Conservation (phyloP, 495 filamentous ascomycete genomes). For the Tuber calosporum region DNA sequence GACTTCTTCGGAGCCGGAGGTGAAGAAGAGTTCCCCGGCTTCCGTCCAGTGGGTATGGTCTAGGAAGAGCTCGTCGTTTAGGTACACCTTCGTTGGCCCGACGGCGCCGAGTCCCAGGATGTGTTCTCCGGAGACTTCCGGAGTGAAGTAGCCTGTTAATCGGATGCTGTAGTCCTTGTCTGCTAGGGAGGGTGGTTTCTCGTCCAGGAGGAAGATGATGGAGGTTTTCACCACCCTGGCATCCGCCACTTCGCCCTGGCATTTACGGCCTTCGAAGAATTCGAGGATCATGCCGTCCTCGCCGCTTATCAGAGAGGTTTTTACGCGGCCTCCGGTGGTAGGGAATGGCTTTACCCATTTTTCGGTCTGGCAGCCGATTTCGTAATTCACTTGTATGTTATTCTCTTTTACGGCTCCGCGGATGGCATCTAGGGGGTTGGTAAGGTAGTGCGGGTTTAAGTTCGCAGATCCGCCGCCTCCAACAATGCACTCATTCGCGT, state of each 20-base stretch:
- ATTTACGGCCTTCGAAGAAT: slow-evolving; percentile 55
- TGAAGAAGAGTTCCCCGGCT: slow-evolving; percentile 56
- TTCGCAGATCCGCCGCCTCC: slow-evolving; percentile 74
- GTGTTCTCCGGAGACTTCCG: slow-evolving; percentile 54
- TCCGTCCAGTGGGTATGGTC: slow-evolving; percentile 64
- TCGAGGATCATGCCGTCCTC: slow-evolving; percentile 54
- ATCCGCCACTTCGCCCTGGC: slow-evolving; percentile 49
- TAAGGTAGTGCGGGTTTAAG: slow-evolving; percentile 68
- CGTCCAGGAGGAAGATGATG: slow-evolving; percentile 60
- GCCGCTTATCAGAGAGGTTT: slow-evolving; percentile 47
- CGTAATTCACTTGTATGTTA: slow-evolving; percentile 46
- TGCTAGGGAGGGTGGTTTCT: slow-evolving; percentile 51
- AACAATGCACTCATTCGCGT: slow-evolving; percentile 66
- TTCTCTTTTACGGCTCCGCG: slow-evolving; percentile 42
- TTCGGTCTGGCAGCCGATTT: slow-evolving; percentile 53
- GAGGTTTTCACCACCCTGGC: slow-evolving; percentile 52
- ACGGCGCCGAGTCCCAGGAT: slow-evolving; percentile 71
- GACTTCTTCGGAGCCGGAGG: slow-evolving; percentile 49
- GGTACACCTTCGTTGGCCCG: slow-evolving; percentile 61
- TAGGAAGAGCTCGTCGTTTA: slow-evolving; percentile 62
- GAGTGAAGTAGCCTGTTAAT: slow-evolving; percentile 51
- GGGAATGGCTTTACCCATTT: slow-evolving; percentile 59
- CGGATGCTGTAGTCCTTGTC: slow-evolving; percentile 55
- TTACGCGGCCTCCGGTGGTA: slow-evolving; percentile 44
- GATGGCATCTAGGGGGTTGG: slow-evolving; percentile 53